Base-by-base conservation (phyloP, 2,329 filamentous ascomycete species). In the Talaromyces piceae region DNA sequence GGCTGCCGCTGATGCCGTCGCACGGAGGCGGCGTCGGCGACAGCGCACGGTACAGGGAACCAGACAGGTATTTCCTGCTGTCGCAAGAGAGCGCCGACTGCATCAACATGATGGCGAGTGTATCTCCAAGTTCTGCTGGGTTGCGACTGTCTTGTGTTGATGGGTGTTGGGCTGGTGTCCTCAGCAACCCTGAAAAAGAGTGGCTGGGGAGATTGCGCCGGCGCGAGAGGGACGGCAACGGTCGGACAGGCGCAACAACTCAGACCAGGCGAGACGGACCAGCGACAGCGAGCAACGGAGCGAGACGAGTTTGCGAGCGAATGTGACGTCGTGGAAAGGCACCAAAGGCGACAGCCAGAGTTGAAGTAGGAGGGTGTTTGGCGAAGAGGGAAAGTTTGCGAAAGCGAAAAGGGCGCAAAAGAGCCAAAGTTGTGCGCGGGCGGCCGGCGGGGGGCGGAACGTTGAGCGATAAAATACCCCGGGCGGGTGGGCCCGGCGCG, bases 1-100 rank as follows among this genome's bases (percentile, higher is more conserved):
- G 62, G 11, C 68, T 65, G 57, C 69, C 71, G 49, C 67, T 63
- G 20, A 63, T 57, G 45, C 63, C 61, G 53, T 64, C 60, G 56
- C 69, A 65, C 8, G 68, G 65, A 22, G 68, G 67, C 47, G 69
- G 67, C 23, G 69, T 70, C 4, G 59, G 56, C 23, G 68, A 62
- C 54, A 72, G 67, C 16, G 66, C 57, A 53, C 63, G 66, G 58
- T 69, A 66, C 58, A 63, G 63, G 60, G 67, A 64, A 51, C 54
- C 61, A 22, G 54, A 49, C 49, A 61, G 50, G 52, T 61, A 62
- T 56, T 63, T 67, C 56, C 66, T 66, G 59, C 63, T 59, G 56
- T 74, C 71, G 66, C 72, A 74, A 51, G 70, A 61, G 46, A 75
- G 61, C 27, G 72, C 72, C 7, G 72, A 74, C 52, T 71, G 72